phyloP scores from a whole-genome alignment of 2,329 filamentous ascomycete species.

The Diaporthe eres region DNA sequence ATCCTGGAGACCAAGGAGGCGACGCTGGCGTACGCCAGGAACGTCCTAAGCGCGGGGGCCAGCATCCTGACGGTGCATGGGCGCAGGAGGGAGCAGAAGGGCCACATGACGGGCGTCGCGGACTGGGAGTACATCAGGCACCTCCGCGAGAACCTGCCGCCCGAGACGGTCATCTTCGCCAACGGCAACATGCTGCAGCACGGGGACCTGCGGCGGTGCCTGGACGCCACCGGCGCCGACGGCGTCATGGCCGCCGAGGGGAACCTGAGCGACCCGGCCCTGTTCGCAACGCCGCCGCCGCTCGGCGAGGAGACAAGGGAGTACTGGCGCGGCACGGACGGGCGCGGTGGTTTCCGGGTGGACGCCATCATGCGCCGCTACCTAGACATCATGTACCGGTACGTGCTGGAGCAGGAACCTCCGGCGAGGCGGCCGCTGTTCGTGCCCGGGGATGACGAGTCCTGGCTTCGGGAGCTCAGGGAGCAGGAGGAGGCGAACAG shows the following conservation, averaged over 20 bases:
- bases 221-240: conserved; percentile 89
- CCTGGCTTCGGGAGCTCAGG: conserved; percentile 59
- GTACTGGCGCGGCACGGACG: conserved; percentile 87
- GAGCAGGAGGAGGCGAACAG: conserved; percentile 45
- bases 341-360: conserved; percentile 87
- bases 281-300: conserved; percentile 78
- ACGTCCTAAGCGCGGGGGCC: conserved; percentile 87
- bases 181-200: conserved; percentile 94
- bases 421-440: conserved; percentile 82
- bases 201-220: conserved; percentile 81
- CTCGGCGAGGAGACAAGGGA: conserved; percentile 78
- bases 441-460: conserved; percentile 70
- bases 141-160: conserved; percentile 84
- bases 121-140: conserved; percentile 92
- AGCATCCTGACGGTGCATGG: conserved; percentile 96
- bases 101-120: conserved; percentile 92
- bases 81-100: conserved; percentile 90
- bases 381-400: conserved; percentile 87
- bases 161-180: conserved; percentile 93
- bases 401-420: conserved; percentile 77
- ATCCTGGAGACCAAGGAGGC: conserved; percentile 89
- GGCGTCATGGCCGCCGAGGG: conserved; percentile 97
- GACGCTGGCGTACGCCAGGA: conserved; percentile 90
- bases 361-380: conserved; percentile 92
- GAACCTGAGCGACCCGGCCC: conserved; percentile 90